Evolutionary conservation across 768 basidiomycete species (phyloP), one percentile per base, ranked within the genome.

Genomic region (Hygrocybe punicea): DNA sequence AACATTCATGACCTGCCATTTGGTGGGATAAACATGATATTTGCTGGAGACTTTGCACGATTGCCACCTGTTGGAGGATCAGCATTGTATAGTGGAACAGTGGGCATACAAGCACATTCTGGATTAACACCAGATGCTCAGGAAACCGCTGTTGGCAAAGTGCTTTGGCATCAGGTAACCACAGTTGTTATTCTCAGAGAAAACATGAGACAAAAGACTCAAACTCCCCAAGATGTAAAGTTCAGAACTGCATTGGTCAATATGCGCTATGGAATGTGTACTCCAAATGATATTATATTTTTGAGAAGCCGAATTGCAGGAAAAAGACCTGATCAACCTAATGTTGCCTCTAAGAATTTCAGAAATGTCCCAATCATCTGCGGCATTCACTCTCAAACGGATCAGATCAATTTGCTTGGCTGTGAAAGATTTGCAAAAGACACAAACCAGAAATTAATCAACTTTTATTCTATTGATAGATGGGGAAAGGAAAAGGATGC

Each of bases 31-130:
- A 4, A 42, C 40, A 66, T 79, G 44, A 73, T 79, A 16, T 68
- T 79, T 56, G 75, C 77, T 11, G 77, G 77, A n/a, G 78, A 79
- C 53, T 78, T 79, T 69, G 76, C 73, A 2, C 77, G 79, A 48
- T 58, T 79, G 0, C 74, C 75, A 3, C 77, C 72, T 29, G 67
- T 62, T 7, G 54, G 45, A 19, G 67, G 68, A 1, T 33, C 55
- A 10, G 29, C 59, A 5, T 44, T 59, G 23, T 59, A 56, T 45
- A 5, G n/a, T 51, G 47, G 24, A 5, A 16, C 8, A 7, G 39
- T 25, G 1, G 35, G 40, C 17, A 45, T 37, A 49, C 37, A 37
- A 17, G 17, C 25, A 16, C 13, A 46, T 39, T n/a, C 44, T 40
- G 48, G 51, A 53, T 39, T 24, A 19, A 23, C 51, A 10, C 13